A percentile compares a stretch with the other conserved stretches of the same genome.
Conservation (phyloP, 768 basidiomycete genomes). For the Boletus rex-veris region DNA sequence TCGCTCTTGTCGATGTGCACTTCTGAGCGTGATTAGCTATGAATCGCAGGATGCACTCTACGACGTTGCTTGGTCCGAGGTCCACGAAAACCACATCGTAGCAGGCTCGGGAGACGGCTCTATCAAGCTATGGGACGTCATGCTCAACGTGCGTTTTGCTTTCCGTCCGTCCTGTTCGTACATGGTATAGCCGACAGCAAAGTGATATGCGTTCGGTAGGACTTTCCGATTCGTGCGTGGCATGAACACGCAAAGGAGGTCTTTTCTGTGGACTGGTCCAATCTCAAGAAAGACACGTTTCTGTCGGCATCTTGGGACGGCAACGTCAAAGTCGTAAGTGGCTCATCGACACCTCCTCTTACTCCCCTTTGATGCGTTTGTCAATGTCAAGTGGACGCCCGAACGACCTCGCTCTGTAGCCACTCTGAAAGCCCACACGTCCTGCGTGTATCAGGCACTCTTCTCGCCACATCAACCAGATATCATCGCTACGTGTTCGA, state of each 20-base stretch:
- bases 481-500: slow-evolving; percentile 76
- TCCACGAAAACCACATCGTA: slow-evolving; percentile 90
- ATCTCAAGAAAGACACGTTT: slow-evolving; percentile 84
- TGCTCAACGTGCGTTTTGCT: slow-evolving; percentile 61
- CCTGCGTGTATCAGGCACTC: slow-evolving; percentile 85
- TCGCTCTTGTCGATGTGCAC: not conserved
- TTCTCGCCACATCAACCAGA: slow-evolving; percentile 93
- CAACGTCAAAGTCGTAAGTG: slow-evolving; percentile 75
- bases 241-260: slow-evolving; percentile 93
- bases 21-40: slow-evolving; percentile 48
- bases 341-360: not conserved
- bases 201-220: slow-evolving; percentile 47
- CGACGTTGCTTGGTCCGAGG: slow-evolving; percentile 93
- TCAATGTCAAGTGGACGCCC: slow-evolving; percentile 70
- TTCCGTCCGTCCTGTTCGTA: not conserved
- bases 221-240: slow-evolving; percentile 87
- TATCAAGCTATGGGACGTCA: slow-evolving; percentile 85
- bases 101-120: slow-evolving; percentile 90
- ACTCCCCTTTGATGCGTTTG: not conserved
- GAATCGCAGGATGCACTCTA: slow-evolving; percentile 89
- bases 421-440: slow-evolving; percentile 79
- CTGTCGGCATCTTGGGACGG: slow-evolving; percentile 92
- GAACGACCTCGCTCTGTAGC: slow-evolving; percentile 73
- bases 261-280: slow-evolving; percentile 94
- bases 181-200: slow-evolving; percentile 19